Evolutionary conservation across 345 rosid species (phyloP), one percentile per base, ranked within the genome.

Genomic region (Anastatica hierochuntica): DNA sequence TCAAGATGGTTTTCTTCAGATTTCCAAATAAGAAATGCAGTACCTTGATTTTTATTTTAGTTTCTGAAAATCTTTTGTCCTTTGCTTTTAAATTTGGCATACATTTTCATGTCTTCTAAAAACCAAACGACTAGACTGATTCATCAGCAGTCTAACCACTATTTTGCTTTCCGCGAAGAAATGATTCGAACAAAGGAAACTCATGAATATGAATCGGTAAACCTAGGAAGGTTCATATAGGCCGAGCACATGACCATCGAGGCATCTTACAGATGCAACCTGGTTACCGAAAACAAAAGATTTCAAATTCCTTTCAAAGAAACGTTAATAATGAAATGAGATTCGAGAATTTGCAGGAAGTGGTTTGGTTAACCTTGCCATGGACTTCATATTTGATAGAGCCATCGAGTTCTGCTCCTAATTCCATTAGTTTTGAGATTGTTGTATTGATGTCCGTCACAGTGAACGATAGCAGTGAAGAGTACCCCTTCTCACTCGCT

Each of bases 331-430:
- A 49, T 29, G 10, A 29, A 31, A 18, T 16, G 17, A 35, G 38
- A 33, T 0, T 19, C 1, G 15, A 43, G 39, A 8, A 21, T 2
- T 17, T 50, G 55, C 14, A 31, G 19, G 54, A 65, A 17, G n/a
- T 19, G 30, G 43, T 23, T 24, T 14, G 36, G 13, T 20, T 15
- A 71, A 88, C 95, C 94, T 88, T 92, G 63, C 98, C 96, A 27
- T 88, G 90, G 68, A 88, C 76, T 70, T 92, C 94, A 49, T 88
- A 72, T 60, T 88, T 92, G 79, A 92, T 83, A 46, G 88, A 72
- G 26, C 94, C 97, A 55, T 92, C 96, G 15, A 92, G 76, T 30
- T 88, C 95, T 4, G 82, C 98, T 53, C 95, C 96, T 56, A 88
- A 66, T 31, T 81, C 81, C 90, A 88, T 83, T 36, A 84, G 65